Conservation (phyloP, 306 rosid genomes). For the Glycine soja region DNA sequence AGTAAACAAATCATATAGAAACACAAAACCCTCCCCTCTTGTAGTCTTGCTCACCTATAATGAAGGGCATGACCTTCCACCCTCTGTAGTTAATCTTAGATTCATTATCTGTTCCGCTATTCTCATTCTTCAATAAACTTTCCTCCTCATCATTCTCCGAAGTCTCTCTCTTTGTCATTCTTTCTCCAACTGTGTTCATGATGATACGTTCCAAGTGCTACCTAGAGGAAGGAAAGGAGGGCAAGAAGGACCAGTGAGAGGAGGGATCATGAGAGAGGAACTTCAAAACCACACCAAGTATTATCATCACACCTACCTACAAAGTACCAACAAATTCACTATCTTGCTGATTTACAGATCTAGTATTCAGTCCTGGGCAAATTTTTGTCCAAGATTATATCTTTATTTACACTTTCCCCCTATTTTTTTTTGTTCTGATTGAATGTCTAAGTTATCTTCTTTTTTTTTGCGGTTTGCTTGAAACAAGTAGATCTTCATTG, state of each 20-base stretch:
- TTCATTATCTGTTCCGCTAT: constrained; percentile 45
- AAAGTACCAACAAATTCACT: not conserved
- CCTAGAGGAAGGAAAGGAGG: constrained; percentile 22
- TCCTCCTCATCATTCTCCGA: constrained; percentile 48
- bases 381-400: not conserved
- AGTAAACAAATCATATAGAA: not conserved
- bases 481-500: not conserved
- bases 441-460: not conserved
- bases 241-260: not conserved
- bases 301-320: not conserved
- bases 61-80: constrained; percentile 91
- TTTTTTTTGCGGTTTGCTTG: not conserved
- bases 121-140: constrained; percentile 55
- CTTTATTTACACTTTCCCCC: not conserved
- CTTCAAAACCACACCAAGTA: constrained; percentile 20
- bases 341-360: constrained; percentile 5
- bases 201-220: constrained; percentile 27
- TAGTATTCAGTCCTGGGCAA: not conserved
- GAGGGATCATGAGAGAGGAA: not conserved
- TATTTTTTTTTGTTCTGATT: not conserved
- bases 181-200: constrained; percentile 44
- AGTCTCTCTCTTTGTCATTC: constrained; percentile 34
- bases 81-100: constrained; percentile 67
- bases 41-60: constrained; percentile 66
- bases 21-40: not conserved